Base-by-base conservation (phyloP, 495 filamentous ascomycete species). In the Chaetomidium leptoderma region DNA sequence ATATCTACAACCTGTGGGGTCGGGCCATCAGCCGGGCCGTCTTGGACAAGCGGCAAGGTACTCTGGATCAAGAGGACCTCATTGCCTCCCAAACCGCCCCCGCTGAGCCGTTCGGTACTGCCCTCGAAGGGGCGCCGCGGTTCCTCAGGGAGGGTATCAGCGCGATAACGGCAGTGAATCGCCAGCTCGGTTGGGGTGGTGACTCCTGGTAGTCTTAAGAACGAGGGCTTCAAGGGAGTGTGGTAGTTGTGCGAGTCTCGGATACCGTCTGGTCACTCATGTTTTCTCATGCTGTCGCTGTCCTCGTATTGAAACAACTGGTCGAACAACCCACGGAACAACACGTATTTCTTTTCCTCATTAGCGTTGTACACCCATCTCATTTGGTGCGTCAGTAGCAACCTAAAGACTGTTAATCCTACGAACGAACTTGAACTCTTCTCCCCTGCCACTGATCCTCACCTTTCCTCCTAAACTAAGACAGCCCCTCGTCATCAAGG, bases 1-100 rank as follows among this genome's bases (percentile, higher is more conserved):
- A 76, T 45, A 72, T 68, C 69, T 79, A 74, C 55, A 77, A 79
- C 47, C 47, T 77, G 27, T 79, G 76, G 76, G 76, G 62, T 0
- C 64, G 68, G 2, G 71, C 76, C 13, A 74, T 79, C 50, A 57
- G 54, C 47, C 66, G 65, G 5, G 76, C 76, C 0, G 72, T 78
- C 0, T 36, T 79, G 45, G 67, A 70, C 53, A 75, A 70, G 56
- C 66, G 67, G 14, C 74, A 76, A 64, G 51, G 55, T 2, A 62
- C 66, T 0, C 60, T 79, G 1, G 73, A 73, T 26, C 75, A 78
- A 50, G 56, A 63, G 9, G 75, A 79, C 39, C 62, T 79, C 6
- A 55, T 71, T 32, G 59, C 66, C 13, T 69, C 73, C 4, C 59
- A 78, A 23, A 71, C 69, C 8, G 65, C 60, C 2, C 65, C 70